phyloP scores from a whole-genome alignment of 352 stramenopile species.

The Pythium insidiosum region DNA sequence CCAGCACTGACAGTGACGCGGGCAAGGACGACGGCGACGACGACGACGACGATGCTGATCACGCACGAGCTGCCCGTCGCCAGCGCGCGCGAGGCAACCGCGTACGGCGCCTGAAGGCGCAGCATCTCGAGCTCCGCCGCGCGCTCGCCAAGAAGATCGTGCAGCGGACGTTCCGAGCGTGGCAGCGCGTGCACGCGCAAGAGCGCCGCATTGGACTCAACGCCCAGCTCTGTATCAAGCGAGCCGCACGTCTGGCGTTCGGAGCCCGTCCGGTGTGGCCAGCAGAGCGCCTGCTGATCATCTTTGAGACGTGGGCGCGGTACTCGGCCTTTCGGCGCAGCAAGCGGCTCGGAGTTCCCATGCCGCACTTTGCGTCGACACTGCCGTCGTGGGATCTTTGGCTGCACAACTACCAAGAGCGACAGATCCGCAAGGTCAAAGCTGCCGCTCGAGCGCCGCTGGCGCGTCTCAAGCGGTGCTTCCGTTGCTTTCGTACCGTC shows the following conservation, averaged over 20 bases:
- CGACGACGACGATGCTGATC: too few species aligned
- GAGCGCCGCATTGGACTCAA: constrained; percentile 44
- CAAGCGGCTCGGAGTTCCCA: constrained; percentile 30
- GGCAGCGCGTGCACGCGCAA: constrained; percentile 42
- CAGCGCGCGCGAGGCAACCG: too few species aligned
- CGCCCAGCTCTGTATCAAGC: constrained; percentile 67
- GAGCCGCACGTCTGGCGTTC: constrained; percentile 53
- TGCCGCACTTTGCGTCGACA: constrained; percentile 31
- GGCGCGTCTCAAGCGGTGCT: constrained; percentile 38
- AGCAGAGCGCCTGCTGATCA: constrained; percentile 44
- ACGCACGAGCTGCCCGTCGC: too few species aligned
- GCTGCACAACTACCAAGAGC: constrained; percentile 70
- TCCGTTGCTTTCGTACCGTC: constrained; percentile 25
- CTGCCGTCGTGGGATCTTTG: constrained; percentile 67
- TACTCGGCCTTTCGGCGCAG: constrained; percentile 47
- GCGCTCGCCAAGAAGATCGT: constrained; percentile 58
- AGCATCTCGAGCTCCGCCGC: constrained; percentile 34
- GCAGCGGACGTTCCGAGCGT: constrained; percentile 53
- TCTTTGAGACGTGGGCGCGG: constrained; percentile 64
- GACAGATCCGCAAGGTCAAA: constrained; percentile 66
- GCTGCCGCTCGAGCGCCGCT: constrained; percentile 38
- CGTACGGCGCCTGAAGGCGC: constrained; percentile 19
- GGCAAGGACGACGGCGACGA: too few species aligned
- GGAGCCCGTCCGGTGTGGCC: constrained; percentile 40
- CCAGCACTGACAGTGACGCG: too few species aligned